Evolutionary conservation across 176 grass and related monocot genomes (phyloP).

Genomic region (Metroxylon sagu): DNA sequence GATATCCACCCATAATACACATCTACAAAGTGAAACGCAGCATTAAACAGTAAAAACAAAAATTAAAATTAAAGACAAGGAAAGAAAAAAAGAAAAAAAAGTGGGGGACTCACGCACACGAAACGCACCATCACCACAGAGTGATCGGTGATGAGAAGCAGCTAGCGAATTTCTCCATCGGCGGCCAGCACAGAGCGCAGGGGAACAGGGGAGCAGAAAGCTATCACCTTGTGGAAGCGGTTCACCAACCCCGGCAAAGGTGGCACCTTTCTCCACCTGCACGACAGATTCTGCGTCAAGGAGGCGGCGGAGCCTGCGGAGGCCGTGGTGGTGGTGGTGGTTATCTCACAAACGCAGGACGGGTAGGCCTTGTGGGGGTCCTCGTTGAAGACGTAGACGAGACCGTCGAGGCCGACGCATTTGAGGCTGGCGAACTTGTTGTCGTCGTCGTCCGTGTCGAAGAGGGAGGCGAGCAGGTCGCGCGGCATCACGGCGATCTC

Average conservation of each 20-base stretch:
- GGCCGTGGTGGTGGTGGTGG: not conserved
- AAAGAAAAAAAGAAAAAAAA: no score
- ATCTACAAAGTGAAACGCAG: no score
- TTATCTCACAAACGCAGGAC: conserved; percentile 38
- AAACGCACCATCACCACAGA: no score
- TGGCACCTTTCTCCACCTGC: conserved; percentile 35
- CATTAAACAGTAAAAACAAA: no score
- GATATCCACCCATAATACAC: no score
- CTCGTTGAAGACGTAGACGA: conserved; percentile 45
- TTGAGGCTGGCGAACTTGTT: conserved; percentile 36
- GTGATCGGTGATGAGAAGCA: no score
- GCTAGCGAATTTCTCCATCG: no score
- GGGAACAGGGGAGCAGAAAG: conserved; percentile 39
- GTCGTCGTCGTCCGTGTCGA: conserved; percentile 38
- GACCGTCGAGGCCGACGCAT: conserved; percentile 47
- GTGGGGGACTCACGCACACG: no score
- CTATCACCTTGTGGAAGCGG: conserved; percentile 40
- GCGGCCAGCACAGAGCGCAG: conserved; percentile 8
- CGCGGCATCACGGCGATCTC: conserved; percentile 35
- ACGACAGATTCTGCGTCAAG: conserved; percentile 8
- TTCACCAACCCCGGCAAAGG: conserved; percentile 22
- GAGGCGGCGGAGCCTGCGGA: not conserved
- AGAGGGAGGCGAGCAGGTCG: conserved; percentile 26
- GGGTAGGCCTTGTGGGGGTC: conserved; percentile 40
- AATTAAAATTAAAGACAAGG: no score